phyloP scores from a whole-genome alignment of 2,329 filamentous ascomycete species.

The Fusarium graminum region DNA sequence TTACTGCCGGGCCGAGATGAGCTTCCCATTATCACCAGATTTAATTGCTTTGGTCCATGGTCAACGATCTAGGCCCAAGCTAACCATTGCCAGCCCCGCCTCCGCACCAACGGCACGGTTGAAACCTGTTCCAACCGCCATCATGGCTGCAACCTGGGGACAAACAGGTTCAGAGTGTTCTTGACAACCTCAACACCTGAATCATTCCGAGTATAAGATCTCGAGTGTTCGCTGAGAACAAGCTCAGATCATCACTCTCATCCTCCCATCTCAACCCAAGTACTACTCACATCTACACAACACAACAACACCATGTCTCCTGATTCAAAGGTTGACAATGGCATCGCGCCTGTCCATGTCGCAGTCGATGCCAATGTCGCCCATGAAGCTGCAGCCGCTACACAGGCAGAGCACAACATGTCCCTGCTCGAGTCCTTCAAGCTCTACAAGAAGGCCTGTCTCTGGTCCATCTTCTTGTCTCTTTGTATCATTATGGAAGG shows the following conservation, averaged over 20 bases:
- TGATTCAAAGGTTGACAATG: constrained; percentile 22
- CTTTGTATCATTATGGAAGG: constrained; percentile 57
- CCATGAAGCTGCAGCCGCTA: constrained; percentile 48
- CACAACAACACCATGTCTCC: constrained; percentile 28
- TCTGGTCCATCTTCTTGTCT: constrained; percentile 57
- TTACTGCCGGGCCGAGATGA: constrained; percentile 12
- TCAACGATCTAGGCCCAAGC: constrained; percentile 15
- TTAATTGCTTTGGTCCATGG: neutral
- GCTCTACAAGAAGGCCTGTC: constrained; percentile 56
- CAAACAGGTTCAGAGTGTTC: neutral
- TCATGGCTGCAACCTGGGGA: neutral
- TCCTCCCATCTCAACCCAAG: neutral
- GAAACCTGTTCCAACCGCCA: neutral
- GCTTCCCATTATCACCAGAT: neutral
- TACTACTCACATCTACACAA: neutral
- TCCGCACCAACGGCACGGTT: neutral
- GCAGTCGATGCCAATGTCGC: constrained; percentile 33
- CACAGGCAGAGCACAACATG: constrained; percentile 54
- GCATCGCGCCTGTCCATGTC: constrained; percentile 22
- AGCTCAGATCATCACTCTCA: constrained; percentile 10
- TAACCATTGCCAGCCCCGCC: constrained; percentile 21
- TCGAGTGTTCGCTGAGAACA: neutral
- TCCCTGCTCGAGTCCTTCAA: constrained; percentile 54
- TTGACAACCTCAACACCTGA: constrained; percentile 20
- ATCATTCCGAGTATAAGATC: constrained; percentile 23